Conservation (phyloP, 2,329 filamentous ascomycete genomes). For the Cercospora zeina region DNA sequence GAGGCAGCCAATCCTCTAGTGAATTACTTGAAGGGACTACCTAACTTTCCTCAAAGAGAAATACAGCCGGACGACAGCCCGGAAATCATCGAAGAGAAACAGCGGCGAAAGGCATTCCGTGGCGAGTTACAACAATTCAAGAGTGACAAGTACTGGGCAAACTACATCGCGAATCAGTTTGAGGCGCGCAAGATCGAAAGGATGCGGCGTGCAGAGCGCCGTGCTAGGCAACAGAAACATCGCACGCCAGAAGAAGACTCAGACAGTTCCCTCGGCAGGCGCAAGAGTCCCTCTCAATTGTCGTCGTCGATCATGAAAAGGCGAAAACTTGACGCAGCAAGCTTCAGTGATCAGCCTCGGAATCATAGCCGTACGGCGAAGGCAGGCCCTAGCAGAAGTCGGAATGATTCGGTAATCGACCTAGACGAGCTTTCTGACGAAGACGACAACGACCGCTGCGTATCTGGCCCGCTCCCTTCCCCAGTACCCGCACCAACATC, state of each 20-base stretch:
- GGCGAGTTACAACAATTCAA: conserved; percentile 14
- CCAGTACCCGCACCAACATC: neutral
- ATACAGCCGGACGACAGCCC: conserved; percentile 14
- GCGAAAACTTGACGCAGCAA: neutral
- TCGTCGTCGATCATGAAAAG: neutral
- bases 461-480: neutral
- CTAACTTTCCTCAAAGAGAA: conserved; percentile 1
- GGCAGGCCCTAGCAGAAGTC: neutral
- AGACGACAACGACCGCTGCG: neutral
- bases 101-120: conserved; percentile 20
- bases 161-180: conserved; percentile 17
- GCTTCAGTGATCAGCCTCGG: neutral
- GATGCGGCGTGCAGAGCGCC: neutral
- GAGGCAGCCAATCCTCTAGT: conserved; percentile 19
- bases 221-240: neutral
- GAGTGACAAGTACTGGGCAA: conserved; percentile 18
- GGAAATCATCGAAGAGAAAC: conserved; percentile 12
- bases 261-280: neutral
- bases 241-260: neutral
- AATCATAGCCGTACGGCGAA: neutral
- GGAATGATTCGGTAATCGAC: neutral
- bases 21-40: conserved; percentile 21
- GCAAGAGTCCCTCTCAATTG: neutral
- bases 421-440: neutral
- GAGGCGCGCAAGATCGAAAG: conserved; percentile 22